A percentile compares a stretch with the other conserved stretches of the same genome.
phyloP scores from a whole-genome alignment of 345 rosid species.

The Linum usitatissimum region DNA sequence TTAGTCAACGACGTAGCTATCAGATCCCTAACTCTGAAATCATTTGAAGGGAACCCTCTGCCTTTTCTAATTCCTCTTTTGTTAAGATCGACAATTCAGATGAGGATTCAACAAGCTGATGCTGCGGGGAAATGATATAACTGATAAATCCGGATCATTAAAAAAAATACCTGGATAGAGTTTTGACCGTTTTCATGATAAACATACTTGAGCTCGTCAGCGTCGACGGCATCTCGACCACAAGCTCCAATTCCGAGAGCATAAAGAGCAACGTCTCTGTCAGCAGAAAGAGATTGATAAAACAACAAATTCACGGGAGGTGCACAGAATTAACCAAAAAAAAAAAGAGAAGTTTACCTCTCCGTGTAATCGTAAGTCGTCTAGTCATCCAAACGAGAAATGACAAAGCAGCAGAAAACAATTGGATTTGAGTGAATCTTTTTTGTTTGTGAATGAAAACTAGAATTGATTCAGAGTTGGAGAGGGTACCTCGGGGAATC shows the following conservation, averaged over 20 bases:
- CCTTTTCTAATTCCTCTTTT: no score
- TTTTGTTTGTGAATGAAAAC: not conserved
- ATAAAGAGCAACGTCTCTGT: constrained; percentile 68
- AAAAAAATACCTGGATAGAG: constrained; percentile 46
- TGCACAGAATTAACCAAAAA: no score
- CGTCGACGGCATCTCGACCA: constrained; percentile 50
- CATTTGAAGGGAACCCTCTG: not conserved
- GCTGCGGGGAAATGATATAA: not conserved
- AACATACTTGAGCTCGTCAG: constrained; percentile 63
- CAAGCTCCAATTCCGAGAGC: constrained; percentile 89
- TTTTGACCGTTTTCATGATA: constrained; percentile 63
- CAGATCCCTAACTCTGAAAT: not conserved
- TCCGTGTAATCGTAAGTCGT: constrained; percentile 37
- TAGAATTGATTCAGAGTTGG: not conserved
- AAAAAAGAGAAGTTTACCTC: constrained; percentile 27
- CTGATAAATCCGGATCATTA: not conserved
- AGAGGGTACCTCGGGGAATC: constrained; percentile 49
- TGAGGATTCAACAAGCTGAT: no score
- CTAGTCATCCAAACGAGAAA: constrained; percentile 22
- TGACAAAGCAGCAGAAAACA: not conserved
- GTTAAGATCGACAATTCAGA: not conserved
- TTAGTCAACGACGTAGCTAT: not conserved
- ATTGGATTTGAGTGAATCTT: not conserved
- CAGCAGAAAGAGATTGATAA: not conserved
- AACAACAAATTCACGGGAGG: not conserved